Evolutionary conservation across 2,329 filamentous ascomycete species (phyloP), one percentile per base, ranked within the genome.

Genomic region (Fusarium equiseti): DNA sequence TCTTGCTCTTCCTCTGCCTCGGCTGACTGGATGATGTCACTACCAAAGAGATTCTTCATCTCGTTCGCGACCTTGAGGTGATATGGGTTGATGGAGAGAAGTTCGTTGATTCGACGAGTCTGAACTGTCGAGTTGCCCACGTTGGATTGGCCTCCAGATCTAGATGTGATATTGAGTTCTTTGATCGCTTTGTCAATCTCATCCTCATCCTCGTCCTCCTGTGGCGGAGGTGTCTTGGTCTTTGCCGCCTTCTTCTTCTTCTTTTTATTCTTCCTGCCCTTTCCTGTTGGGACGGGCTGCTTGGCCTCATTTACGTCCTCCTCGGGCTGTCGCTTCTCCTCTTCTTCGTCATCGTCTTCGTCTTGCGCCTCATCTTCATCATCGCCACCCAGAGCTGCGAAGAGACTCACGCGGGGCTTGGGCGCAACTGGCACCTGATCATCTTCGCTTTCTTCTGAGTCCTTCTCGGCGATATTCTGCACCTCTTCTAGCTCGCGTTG

Each of bases 21-120:
- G 11, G 83, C 87, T 2, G 83, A 86, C 76, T 83, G 88, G 79
- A 86, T 91, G 76, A 83, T 87, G 59, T 84, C 88, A 70, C 82
- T 83, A 9, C 85, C 88, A 78, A 86, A 90, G 4, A 89, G 79
- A 31, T 82, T 83, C 53, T 86, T 91, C 94, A 99, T 98, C 82
- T 99, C 96, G 76, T 97, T 97, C 38, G 91, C 86, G 10, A 93
- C 93, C 77, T 95, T 95, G 13, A 99, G 87, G 73, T 94, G 89
- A 71, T 92, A 88, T 1, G 90, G 88, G 72, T 87, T 86, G 74
- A 88, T 83, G 31, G 81, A 78, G 3, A 89, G 78, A 6, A 88
- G 80, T 31, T 81, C 75, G 60, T 81, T 82, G 44, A 81, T 77
- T 15, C 79, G 74, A 15, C 77, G 55, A 22, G 59, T 51, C 29